Evolutionary conservation across 257 asterid genomes (phyloP).

Genomic region (Cynanchum wilfordii): DNA sequence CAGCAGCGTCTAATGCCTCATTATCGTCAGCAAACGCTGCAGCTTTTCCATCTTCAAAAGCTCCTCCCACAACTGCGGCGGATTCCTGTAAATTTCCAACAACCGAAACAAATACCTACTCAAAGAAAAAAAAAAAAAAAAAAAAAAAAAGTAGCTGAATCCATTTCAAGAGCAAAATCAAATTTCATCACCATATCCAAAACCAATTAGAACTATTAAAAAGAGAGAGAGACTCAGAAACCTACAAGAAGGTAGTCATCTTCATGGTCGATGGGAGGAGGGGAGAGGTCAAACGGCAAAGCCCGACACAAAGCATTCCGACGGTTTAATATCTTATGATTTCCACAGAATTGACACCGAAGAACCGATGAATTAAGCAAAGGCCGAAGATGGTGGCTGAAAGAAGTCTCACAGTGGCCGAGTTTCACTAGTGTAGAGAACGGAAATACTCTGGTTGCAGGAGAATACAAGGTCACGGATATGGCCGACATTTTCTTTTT

Average conservation of each 20-base stretch:
- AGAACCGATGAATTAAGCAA: conserved; percentile 28
- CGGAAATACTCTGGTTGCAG: neutral
- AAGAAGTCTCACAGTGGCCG: conserved; percentile 2
- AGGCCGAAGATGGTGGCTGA: conserved; percentile 13
- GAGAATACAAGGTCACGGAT: neutral
- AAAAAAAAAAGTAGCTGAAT: neutral
- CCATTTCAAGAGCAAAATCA: neutral
- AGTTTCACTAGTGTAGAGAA: neutral
- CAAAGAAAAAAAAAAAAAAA: neutral
- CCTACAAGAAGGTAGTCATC: conserved; percentile 47
- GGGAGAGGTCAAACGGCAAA: conserved; percentile 81
- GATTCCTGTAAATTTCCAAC: conserved; percentile 41
- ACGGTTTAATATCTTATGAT: conserved; percentile 17
- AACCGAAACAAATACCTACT: neutral
- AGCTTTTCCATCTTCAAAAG: conserved; percentile 28
- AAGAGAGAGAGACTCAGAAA: neutral
- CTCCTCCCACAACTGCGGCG: conserved; percentile 27
- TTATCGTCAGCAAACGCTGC: conserved; percentile 39
- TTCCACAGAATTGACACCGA: conserved; percentile 15
- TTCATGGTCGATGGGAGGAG: conserved; percentile 83
- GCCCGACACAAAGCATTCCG: conserved; percentile 22
- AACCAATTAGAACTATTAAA: neutral
- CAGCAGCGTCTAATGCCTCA: conserved; percentile 64
- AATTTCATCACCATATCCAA: neutral
- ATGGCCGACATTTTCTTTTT: neutral